Base-by-base conservation (phyloP, 805 yeast genomes). In the Lipomyces yamadae region DNA sequence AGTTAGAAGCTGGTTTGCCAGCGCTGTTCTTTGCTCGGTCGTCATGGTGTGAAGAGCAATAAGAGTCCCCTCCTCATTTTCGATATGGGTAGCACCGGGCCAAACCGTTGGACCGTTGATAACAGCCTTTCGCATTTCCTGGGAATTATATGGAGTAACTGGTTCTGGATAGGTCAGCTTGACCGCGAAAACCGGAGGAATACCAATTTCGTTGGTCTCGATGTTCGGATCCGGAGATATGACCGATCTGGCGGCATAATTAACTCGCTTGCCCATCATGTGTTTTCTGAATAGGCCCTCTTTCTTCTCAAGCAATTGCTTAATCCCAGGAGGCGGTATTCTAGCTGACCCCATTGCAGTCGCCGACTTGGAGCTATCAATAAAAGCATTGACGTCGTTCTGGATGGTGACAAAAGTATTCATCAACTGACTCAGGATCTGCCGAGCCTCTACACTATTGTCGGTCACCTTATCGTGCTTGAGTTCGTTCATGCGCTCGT, bases 261-360 rank as follows among this genome's bases (percentile, higher is more conserved):
- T 98, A 67, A 95, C 99, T 85, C 99, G 95, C 84, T 95, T 95
- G 78, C 99, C 99, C 99, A 95, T 95, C 99, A 95, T 95, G 77
- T 95, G 97, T 78, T 94, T 95, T 83, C 99, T 87, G 84, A 95
- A 95, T 71, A 94, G 83, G 77, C 99, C 99, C 80, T 95, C 99
- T 78, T 95, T 95, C 87, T 95, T 94, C 80, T 95, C 99, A 76
- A 95, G 83, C 10, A 97, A 96, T 82, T 95, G 99, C 78, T 95
- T 95, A 75, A 95, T 87, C 82, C 99, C 99, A 1, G 99, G 99
- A 52, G 86, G 85, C 33, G 97, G 93, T 60, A 85, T 79, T 70
- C 88, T 86, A 11, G 89, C 87, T 13, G 55, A 60, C 32, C 88
- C 88, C 57, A 82, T 84, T 11, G 85, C 83, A 75, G 88, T 87